Evolutionary conservation across 2,329 filamentous ascomycete species (phyloP).

Genomic region (Aspergillus sp.): DNA sequence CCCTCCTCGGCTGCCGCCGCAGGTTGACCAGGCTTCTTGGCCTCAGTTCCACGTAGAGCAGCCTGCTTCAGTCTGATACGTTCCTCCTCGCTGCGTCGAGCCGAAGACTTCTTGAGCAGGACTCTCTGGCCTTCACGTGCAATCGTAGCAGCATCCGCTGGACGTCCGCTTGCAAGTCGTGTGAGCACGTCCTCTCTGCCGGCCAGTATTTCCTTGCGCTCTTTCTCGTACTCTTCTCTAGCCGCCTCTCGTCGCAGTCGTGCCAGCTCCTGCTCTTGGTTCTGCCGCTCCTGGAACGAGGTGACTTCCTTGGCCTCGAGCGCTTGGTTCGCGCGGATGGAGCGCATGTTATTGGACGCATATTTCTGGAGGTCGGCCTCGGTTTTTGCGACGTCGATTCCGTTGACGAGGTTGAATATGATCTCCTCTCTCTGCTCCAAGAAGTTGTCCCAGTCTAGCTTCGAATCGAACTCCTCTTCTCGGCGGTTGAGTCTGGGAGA

Average conservation of each 20-base stretch:
- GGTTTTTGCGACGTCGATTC: slow-evolving; percentile 68
- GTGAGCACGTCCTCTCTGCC: slow-evolving; percentile 72
- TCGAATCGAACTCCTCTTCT: slow-evolving; percentile 87
- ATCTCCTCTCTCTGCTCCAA: slow-evolving; percentile 89
- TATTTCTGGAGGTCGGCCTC: slow-evolving; percentile 68
- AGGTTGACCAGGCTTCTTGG: slow-evolving; percentile 31
- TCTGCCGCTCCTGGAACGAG: slow-evolving; percentile 52
- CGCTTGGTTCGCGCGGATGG: slow-evolving; percentile 57
- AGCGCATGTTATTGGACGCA: slow-evolving; percentile 70
- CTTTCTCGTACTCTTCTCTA: slow-evolving; percentile 70
- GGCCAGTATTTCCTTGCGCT: slow-evolving; percentile 66
- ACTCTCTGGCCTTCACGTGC: slow-evolving; percentile 61
- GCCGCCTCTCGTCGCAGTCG: slow-evolving; percentile 67
- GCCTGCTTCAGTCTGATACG: slow-evolving; percentile 52
- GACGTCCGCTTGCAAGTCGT: slow-evolving; percentile 65
- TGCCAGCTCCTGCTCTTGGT: slow-evolving; percentile 69
- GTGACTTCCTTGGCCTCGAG: slow-evolving; percentile 54
- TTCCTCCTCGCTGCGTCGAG: slow-evolving; percentile 59
- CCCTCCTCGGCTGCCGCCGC: slow-evolving; percentile 30
- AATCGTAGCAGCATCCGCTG: slow-evolving; percentile 62
- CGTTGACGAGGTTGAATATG: slow-evolving; percentile 83
- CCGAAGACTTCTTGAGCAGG: slow-evolving; percentile 73
- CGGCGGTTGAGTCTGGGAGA: slow-evolving; percentile 76
- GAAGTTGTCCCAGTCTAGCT: slow-evolving; percentile 89
- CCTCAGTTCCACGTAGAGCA: slow-evolving; percentile 41